Evolutionary conservation across 2,329 filamentous ascomycete genomes (phyloP), one percentile per base, ranked within the genome.

Genomic region (Epicoccum sorghinum): DNA sequence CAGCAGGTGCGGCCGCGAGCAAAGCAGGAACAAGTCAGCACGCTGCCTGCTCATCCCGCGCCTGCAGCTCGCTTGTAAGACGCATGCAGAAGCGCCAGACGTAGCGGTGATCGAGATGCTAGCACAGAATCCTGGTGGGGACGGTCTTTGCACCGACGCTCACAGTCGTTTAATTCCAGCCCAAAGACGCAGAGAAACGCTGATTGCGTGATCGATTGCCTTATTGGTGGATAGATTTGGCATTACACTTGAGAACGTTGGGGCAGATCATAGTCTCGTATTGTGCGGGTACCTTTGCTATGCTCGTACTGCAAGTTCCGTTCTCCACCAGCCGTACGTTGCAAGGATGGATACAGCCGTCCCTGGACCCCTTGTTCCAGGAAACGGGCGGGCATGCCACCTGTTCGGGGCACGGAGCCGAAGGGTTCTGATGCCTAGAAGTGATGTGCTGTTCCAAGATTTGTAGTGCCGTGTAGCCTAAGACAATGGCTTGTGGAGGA

Each of bases 191-290:
- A 29, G 23, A 35, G 22, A 18, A 10, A 12, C 27, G 12, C 25
- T 43, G 45, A 55, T 55, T 46, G 52, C 52, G 52, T 55, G 52
- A 41, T 50, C 18, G 29, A 7, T 23, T 46, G 25, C 37, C 32
- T 41, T 18, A 55, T 55, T 50, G 46, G 46, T 55, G 42, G 52
- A 47, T 46, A 27, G 32, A 14, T 4, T 30, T 22, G 23, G 23
- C 24, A 23, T 8, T 13, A 22, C 29, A 27, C 27, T 25, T 24
- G 9, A 36, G 29, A 44, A 24, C 52, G 46, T 55, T 49, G 52
- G 49, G 45, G 46, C 25, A 45, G 52, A 55, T 46, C 52, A 18
- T 30, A 40, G 45, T 14, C 42, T 50, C 52, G 52, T 55, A 50
- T 50, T 25, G 4, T 41, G 47, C 37, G 41, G 50, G 18, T 40